phyloP scores from a whole-genome alignment of 2,329 filamentous ascomycete species.

The Talaromyces funiculosus region DNA sequence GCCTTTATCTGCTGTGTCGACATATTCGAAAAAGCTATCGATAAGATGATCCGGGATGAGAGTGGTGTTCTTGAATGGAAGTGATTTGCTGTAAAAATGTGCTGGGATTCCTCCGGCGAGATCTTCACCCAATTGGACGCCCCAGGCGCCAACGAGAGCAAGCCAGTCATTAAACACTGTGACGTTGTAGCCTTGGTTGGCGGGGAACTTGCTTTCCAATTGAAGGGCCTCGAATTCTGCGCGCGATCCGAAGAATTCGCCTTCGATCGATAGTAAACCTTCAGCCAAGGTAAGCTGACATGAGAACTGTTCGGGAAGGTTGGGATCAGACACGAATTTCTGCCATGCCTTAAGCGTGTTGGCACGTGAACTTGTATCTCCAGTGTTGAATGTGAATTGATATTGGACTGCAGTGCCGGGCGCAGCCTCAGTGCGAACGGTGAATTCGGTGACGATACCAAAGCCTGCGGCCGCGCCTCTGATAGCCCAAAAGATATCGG shows the following conservation, averaged over 20 bases:
- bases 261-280: slow-evolving; percentile 52
- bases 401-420: slow-evolving; percentile 52
- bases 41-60: slow-evolving; percentile 45
- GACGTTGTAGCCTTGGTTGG: slow-evolving; percentile 17
- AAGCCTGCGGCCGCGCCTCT: slow-evolving; percentile 35
- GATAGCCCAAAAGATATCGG: slow-evolving; percentile 32
- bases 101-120: slow-evolving; percentile 35
- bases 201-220: slow-evolving; percentile 23
- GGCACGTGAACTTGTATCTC: slow-evolving; percentile 45
- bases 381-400: slow-evolving; percentile 50
- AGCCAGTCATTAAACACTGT: slow-evolving; percentile 26
- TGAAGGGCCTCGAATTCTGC: slow-evolving; percentile 48
- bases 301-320: slow-evolving; percentile 55
- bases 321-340: slow-evolving; percentile 48
- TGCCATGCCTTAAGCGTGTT: slow-evolving; percentile 55
- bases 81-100: slow-evolving; percentile 53
- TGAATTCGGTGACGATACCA: slow-evolving; percentile 36
- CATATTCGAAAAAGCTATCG: slow-evolving; percentile 49
- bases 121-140: slow-evolving; percentile 22
- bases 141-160: slow-evolving; percentile 22
- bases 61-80: slow-evolving; percentile 49
- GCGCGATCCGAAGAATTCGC: slow-evolving; percentile 56
- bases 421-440: slow-evolving; percentile 31
- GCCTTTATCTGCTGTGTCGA: slow-evolving; percentile 46
- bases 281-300: slow-evolving; percentile 52